These are phyloP conservation scores for Erythrobasidium hasegawianum DNA, from an alignment of 1,284 basidiomycete species.

Conservation along the genomic window DNA sequence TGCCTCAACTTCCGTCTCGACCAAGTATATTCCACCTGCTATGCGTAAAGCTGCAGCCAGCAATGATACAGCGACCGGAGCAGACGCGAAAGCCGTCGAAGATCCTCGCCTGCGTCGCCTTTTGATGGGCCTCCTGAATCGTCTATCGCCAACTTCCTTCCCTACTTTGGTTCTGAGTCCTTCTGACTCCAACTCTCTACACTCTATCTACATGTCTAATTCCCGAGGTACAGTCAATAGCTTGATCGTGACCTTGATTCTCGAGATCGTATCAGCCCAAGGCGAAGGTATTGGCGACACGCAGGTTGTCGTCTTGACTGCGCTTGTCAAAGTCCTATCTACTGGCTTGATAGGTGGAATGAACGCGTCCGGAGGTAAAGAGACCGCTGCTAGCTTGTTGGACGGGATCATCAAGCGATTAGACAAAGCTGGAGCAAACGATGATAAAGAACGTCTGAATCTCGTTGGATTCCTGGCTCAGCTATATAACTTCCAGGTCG, in stretches of 20 bases:
- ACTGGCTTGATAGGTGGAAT: constrained; percentile 86
- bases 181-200: constrained; percentile 58
- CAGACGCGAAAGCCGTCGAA: constrained; percentile 43
- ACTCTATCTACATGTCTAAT: constrained; percentile 72
- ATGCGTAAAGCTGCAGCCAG: constrained; percentile 51
- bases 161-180: constrained; percentile 60
- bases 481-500: constrained; percentile 91
- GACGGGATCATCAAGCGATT: constrained; percentile 38
- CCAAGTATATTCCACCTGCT: constrained; percentile 56
- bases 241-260: constrained; percentile 70
- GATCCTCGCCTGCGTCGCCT: constrained; percentile 61
- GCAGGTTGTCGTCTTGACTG: constrained; percentile 85
- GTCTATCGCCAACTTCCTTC: constrained; percentile 59
- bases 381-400: constrained; percentile 39
- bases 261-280: constrained; percentile 76
- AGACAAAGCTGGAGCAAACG: constrained; percentile 40
- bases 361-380: constrained; percentile 56
- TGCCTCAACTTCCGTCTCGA: constrained; percentile 38
- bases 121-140: constrained; percentile 56
- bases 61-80: constrained; percentile 37
- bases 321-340: constrained; percentile 78
- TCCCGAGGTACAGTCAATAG: constrained; percentile 81
- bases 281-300: constrained; percentile 76
- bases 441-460: constrained; percentile 81
- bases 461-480: constrained; percentile 82